Evolutionary conservation across 2,329 filamentous ascomycete species (phyloP).

Genomic region (Magnaporthiopsis incrustans): DNA sequence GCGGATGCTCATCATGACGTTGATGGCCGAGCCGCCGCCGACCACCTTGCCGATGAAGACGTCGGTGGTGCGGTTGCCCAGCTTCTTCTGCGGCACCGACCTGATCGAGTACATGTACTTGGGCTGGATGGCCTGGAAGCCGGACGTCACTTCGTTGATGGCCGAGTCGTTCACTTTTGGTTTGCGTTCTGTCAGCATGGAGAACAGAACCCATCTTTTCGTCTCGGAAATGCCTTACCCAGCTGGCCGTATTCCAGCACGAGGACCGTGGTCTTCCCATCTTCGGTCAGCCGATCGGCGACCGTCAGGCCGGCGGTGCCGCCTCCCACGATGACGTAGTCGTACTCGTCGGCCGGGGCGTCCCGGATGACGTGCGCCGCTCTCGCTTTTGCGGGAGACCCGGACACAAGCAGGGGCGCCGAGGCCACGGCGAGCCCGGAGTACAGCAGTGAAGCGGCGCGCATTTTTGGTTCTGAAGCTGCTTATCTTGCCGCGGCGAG

Average conservation of each 20-base stretch:
- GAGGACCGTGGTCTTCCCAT: slow-evolving; percentile 13
- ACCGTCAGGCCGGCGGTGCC: slow-evolving; percentile 17
- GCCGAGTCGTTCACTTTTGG: slow-evolving; percentile 1
- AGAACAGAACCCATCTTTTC: not conserved
- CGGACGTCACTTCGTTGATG: slow-evolving; percentile 12
- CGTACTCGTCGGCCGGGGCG: slow-evolving; percentile 10
- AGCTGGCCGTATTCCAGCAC: slow-evolving; percentile 17
- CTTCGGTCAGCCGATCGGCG: slow-evolving; percentile 16
- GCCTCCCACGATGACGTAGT: slow-evolving; percentile 16
- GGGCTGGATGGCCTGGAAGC: slow-evolving; percentile 12
- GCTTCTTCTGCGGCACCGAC: slow-evolving; percentile 21
- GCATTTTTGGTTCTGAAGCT: not conserved
- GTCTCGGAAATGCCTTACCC: not conserved
- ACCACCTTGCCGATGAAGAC: slow-evolving; percentile 22
- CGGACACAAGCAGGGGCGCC: not conserved
- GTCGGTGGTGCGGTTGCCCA: slow-evolving; percentile 16
- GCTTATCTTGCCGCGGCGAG: not conserved
- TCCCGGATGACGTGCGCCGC: not conserved
- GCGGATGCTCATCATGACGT: slow-evolving; percentile 27
- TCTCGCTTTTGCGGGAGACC: not conserved
- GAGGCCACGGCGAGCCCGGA: not conserved
- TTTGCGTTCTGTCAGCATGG: not conserved
- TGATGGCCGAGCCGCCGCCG: slow-evolving; percentile 29
- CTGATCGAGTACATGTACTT: slow-evolving; percentile 18
- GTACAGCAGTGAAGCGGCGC: not conserved